These are phyloP conservation scores for Solanum dulcamara DNA, from an alignment of 257 asterid genomes.

Conservation along the genomic window DNA sequence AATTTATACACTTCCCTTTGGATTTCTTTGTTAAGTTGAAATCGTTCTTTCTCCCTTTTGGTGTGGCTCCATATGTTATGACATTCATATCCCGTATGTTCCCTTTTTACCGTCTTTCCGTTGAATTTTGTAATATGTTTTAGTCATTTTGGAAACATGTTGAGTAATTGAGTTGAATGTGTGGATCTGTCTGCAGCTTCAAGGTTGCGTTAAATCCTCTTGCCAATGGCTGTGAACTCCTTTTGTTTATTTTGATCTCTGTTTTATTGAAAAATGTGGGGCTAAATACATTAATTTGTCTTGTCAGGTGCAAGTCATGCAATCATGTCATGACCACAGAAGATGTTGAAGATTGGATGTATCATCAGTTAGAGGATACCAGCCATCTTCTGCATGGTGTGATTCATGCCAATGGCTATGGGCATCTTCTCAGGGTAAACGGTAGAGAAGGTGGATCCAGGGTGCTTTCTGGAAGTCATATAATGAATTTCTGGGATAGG, in stretches of 20 bases:
- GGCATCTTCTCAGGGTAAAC: conserved; percentile 90
- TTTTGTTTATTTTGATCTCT: background rate
- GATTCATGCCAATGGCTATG: conserved; percentile 77
- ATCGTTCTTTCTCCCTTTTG: background rate
- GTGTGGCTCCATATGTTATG: background rate
- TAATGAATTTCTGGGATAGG: conserved; percentile 89
- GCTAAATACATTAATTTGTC: background rate
- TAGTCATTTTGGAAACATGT: background rate
- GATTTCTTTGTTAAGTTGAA: background rate
- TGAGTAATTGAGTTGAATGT: background rate
- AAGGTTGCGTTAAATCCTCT: background rate
- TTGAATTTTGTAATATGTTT: background rate
- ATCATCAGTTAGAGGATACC: conserved; percentile 80
- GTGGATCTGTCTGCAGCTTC: background rate
- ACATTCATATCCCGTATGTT: background rate
- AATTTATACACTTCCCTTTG: background rate
- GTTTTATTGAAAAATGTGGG: background rate
- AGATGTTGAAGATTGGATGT: conserved; percentile 92
- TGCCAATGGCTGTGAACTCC: background rate
- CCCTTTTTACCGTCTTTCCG: background rate
- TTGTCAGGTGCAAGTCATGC: conserved; percentile 74
- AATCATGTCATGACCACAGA: conserved; percentile 67
- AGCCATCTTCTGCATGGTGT: conserved; percentile 85
- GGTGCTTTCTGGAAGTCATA: conserved; percentile 65
- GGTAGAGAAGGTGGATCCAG: conserved; percentile 97